phyloP scores from a whole-genome alignment of 2,329 filamentous ascomycete species.

The Chaetoscypha palmicola region DNA sequence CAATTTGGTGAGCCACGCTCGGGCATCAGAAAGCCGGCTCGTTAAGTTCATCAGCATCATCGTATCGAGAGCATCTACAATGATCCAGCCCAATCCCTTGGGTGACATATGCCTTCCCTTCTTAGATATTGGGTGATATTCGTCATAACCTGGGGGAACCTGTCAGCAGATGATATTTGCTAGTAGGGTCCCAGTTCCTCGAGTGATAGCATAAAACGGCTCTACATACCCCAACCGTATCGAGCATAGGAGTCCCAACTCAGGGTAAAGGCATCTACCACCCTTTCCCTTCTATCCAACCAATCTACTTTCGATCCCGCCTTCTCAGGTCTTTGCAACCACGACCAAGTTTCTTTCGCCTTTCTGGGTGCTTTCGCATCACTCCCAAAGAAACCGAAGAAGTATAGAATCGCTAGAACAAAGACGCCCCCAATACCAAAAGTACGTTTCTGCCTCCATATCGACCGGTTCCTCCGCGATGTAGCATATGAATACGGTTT shows the following conservation, averaged over 20 bases:
- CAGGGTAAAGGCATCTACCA: constrained; percentile 81
- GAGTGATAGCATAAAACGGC: too few species aligned
- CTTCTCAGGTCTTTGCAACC: constrained; percentile 46
- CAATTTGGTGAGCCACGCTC: constrained; percentile 80
- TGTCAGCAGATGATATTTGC: too few species aligned
- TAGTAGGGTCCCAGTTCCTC: too few species aligned
- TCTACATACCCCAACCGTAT: constrained; percentile 75
- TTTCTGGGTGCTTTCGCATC: constrained; percentile 27
- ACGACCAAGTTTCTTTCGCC: constrained; percentile 46
- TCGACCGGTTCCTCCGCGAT: constrained; percentile 49
- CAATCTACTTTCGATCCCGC: constrained; percentile 53
- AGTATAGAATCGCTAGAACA: constrained; percentile 58
- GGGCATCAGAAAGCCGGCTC: constrained; percentile 71
- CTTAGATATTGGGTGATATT: constrained; percentile 79
- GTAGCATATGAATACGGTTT: constrained; percentile 76
- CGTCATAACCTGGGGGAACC: constrained; percentile 69
- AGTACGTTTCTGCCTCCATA: constrained; percentile 59
- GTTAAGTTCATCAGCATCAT: constrained; percentile 98
- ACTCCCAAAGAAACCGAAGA: constrained; percentile 53
- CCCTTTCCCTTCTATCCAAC: constrained; percentile 67
- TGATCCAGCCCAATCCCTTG: constrained; percentile 93
- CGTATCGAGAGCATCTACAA: constrained; percentile 91
- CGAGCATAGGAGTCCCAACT: constrained; percentile 92
- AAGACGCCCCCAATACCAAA: constrained; percentile 45
- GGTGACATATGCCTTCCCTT: constrained; percentile 76